Conservation (phyloP, 345 rosid genomes). For the Cardiospermum halicacabum region DNA sequence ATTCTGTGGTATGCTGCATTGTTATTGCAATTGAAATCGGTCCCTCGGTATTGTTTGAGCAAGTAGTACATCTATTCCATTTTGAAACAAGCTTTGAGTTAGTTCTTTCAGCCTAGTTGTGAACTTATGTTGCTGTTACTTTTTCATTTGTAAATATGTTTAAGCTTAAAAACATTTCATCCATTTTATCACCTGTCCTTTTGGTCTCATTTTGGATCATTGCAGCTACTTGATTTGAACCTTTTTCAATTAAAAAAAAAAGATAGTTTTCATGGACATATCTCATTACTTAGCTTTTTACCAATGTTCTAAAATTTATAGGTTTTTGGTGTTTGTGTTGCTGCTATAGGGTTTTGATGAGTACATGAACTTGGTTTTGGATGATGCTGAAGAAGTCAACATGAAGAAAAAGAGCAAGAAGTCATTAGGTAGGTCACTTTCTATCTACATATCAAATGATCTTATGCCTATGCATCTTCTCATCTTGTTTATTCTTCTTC, state of each 20-base stretch:
- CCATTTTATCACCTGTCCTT: not conserved
- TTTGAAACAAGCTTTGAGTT: no score
- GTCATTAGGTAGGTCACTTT: slow-evolving; percentile 49
- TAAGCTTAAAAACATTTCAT: no score
- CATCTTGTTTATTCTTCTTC: slow-evolving; percentile 2
- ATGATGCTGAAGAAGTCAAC: slow-evolving; percentile 93
- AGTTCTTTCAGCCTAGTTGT: no score
- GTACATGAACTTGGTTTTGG: slow-evolving; percentile 95
- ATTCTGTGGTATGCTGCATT: not conserved
- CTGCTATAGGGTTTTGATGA: slow-evolving; percentile 81
- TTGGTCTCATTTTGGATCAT: slow-evolving; percentile 3
- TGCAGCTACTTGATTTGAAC: not conserved
- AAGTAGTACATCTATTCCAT: no score
- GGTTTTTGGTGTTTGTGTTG: slow-evolving; percentile 2
- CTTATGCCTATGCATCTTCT: not conserved
- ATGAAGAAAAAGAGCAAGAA: slow-evolving; percentile 85
- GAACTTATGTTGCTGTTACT: no score
- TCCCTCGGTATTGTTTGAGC: not conserved
- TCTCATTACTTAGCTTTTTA: not conserved
- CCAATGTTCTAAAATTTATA: not conserved
- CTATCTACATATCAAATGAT: not conserved
- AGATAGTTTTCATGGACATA: not conserved
- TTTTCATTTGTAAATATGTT: no score
- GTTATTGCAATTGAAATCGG: not conserved
- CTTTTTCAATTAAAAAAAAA: not conserved